Percentiles rank a stretch among this genome's conserved stretches.
Evolutionary conservation across 208 protist genomes (phyloP).

Genomic region (Leishmania amazonensis): DNA sequence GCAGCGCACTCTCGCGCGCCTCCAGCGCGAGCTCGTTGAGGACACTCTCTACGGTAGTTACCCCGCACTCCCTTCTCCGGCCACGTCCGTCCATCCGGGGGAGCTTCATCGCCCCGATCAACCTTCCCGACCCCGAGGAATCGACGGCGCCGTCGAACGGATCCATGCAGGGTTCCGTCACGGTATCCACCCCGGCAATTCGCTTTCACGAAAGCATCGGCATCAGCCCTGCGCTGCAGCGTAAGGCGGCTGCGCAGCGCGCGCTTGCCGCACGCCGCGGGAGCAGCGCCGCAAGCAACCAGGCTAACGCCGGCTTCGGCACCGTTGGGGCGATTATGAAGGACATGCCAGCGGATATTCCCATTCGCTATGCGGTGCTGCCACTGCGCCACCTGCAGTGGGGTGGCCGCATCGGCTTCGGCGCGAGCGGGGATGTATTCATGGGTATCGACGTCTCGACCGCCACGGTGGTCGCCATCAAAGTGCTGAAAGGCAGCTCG

Average conservation of each 20-base stretch:
- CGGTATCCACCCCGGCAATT: slow-evolving; percentile 6
- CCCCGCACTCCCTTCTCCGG: slow-evolving; percentile 26
- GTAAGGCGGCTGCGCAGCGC: slow-evolving; percentile 9
- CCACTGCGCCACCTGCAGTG: slow-evolving; percentile 59
- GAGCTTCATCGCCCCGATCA: slow-evolving; percentile 38
- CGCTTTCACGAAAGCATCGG: slow-evolving; percentile 27
- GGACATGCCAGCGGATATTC: slow-evolving; percentile 29
- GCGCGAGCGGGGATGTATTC: slow-evolving; percentile 68
- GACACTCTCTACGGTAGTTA: slow-evolving; percentile 19
- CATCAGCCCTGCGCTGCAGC: slow-evolving; percentile 17
- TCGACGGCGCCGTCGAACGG: slow-evolving; percentile 7
- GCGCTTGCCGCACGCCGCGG: slow-evolving; percentile 13
- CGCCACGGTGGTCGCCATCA: slow-evolving; percentile 64
- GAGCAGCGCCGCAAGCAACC: slow-evolving; percentile 2
- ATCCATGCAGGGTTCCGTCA: neutral
- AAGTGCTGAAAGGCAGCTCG: slow-evolving; percentile 59
- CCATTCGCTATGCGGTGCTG: slow-evolving; percentile 45
- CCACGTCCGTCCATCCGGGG: slow-evolving; percentile 19
- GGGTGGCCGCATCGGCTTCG: slow-evolving; percentile 59
- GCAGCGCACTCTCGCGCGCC: slow-evolving; percentile 3
- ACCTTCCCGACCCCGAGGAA: slow-evolving; percentile 12
- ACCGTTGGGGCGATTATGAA: slow-evolving; percentile 6
- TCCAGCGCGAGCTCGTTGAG: neutral
- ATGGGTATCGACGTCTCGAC: slow-evolving; percentile 68
- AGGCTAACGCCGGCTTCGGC: neutral